Base-by-base conservation (phyloP, 495 filamentous ascomycete species). In the Xylaria grammica region DNA sequence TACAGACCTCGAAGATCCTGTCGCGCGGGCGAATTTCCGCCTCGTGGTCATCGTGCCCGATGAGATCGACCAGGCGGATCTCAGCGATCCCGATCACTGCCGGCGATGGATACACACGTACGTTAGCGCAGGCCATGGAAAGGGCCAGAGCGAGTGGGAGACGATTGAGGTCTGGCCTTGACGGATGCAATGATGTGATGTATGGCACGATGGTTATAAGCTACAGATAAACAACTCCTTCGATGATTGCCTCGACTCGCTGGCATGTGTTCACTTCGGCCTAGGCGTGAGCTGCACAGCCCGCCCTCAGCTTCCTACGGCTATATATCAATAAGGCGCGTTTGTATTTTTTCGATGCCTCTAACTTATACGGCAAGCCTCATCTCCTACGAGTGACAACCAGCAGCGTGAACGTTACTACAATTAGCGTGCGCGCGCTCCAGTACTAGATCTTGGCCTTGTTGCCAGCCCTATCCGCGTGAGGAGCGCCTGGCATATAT, bases 131-230 rank as follows among this genome's bases (percentile, higher is more conserved):
- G 59, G 67, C 3, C 78, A 78, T 5, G 81, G 76, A 1, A 71
- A 81, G 64, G 72, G 74, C 19, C 77, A 78, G 45, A 82, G 81
- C 38, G 81, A 79, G 65, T 97, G 94, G 94, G 86, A 85, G 72
- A 85, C 84, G 68, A 83, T 87, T 50, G 94, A 97, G 77, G 72
- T 91, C 48, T 97, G 93, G 93, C 94, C 93, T 17, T 94, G 74
- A 83, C 36, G 27, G n/a, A 10, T 27, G 3, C 3, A 24, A 63
- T 46, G 8, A 51, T 19, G 20, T 24, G 11, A 19, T 1, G 1
- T 42, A 44, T 29, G 24, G 36, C 7, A 24, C 5, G n/a, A n/a
- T n/a, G n/a, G n/a, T n/a, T n/a, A n/a, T n/a, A n/a, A n/a, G n/a
- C n/a, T n/a, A n/a, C n/a, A n/a, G n/a, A n/a, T n/a, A n/a, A n/a